These are phyloP conservation scores for Stephanocyclus meneghinianus DNA, from an alignment of 352 stramenopile genomes.

Conservation along the genomic window DNA sequence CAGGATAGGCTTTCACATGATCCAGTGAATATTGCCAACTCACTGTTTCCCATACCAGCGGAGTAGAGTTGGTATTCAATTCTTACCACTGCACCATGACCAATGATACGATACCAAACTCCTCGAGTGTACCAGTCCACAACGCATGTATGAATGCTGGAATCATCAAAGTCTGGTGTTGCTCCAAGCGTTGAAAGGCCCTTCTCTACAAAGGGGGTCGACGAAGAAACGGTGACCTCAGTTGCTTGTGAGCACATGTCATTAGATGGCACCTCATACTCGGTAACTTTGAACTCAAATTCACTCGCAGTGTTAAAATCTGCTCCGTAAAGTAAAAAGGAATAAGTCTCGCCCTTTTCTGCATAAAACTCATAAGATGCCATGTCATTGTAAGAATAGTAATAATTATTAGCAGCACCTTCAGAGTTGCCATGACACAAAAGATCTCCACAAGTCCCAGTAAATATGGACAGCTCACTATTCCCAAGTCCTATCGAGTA, in stretches of 20 bases:
- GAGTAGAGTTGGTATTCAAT: slow-evolving; percentile 18
- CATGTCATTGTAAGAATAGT: not conserved
- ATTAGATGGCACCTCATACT: slow-evolving; percentile 21
- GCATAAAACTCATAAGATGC: slow-evolving; percentile 21
- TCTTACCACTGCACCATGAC: not conserved
- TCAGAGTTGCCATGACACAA: not conserved
- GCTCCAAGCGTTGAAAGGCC: slow-evolving; percentile 9
- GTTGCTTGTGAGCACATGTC: slow-evolving; percentile 13
- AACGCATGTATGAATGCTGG: not conserved
- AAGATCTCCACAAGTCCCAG: slow-evolving; percentile 14
- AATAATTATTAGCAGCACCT: not conserved
- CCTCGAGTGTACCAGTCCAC: slow-evolving; percentile 11
- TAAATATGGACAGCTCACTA: slow-evolving; percentile 23
- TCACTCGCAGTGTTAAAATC: slow-evolving; percentile 6
- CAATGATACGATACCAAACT: slow-evolving; percentile 10
- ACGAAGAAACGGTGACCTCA: not conserved
- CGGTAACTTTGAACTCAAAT: slow-evolving; percentile 21
- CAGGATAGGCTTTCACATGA: not conserved
- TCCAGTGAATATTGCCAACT: slow-evolving; percentile 10
- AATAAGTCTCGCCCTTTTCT: slow-evolving; percentile 5
- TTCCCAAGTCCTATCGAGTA: slow-evolving; percentile 11
- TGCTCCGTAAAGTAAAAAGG: slow-evolving; percentile 15
- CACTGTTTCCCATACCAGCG: not conserved
- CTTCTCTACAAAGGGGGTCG: not conserved
- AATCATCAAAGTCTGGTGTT: slow-evolving; percentile 7